These are phyloP conservation scores for Heterobasidion irregulare DNA, from an alignment of 1,284 basidiomycete species.

Conservation along the genomic window DNA sequence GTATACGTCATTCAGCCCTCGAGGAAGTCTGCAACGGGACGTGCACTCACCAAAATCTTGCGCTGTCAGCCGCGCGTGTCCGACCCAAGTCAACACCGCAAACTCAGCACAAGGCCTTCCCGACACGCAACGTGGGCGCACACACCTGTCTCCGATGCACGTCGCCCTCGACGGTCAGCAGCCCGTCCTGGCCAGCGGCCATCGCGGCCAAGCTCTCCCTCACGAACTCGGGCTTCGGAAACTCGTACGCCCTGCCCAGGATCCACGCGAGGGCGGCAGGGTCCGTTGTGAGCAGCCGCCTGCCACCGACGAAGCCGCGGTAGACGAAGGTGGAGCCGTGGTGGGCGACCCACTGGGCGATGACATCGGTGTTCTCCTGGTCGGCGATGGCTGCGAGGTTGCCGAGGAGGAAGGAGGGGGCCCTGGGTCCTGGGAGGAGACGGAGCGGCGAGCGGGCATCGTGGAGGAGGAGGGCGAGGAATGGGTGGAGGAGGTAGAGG, in stretches of 20 bases:
- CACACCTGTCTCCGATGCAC: slow-evolving; percentile 44
- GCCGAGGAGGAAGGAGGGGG: slow-evolving; percentile 41
- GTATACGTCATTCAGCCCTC: neutral
- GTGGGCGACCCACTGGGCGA: slow-evolving; percentile 34
- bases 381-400: slow-evolving; percentile 50
- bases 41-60: slow-evolving; percentile 28
- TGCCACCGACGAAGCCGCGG: slow-evolving; percentile 44
- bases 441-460: slow-evolving; percentile 29
- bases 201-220: slow-evolving; percentile 47
- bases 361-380: slow-evolving; percentile 46
- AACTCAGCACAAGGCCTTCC: neutral
- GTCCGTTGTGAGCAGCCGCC: slow-evolving; percentile 53
- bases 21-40: slow-evolving; percentile 5
- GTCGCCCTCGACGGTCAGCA: slow-evolving; percentile 42
- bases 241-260: slow-evolving; percentile 50
- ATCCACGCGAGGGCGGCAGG: slow-evolving; percentile 52
- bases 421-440: slow-evolving; percentile 28
- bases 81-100: neutral
- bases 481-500: slow-evolving; percentile 22
- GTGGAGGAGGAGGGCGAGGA: slow-evolving; percentile 24
- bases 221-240: slow-evolving; percentile 60
- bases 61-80: slow-evolving; percentile 20
- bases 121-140: slow-evolving; percentile 2
- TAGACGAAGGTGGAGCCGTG: slow-evolving; percentile 49
- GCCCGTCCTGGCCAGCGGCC: slow-evolving; percentile 37